Conservation (phyloP, 176 grass and related monocot species). For the Eremochloa ophiuroides region DNA sequence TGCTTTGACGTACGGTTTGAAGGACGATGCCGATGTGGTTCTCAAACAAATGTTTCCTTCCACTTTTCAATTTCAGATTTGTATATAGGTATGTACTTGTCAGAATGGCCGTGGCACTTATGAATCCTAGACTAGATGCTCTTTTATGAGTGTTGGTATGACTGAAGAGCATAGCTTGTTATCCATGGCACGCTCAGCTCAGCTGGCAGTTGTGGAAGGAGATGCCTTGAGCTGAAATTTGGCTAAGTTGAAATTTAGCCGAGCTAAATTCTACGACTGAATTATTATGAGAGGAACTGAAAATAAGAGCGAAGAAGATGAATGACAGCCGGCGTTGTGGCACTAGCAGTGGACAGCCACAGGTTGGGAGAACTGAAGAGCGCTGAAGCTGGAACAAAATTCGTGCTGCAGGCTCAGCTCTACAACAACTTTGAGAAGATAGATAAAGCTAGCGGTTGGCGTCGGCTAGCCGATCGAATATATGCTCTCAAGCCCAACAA, state of each 20-base stretch:
- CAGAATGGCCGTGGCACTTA: not conserved
- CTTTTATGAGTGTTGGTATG: no score
- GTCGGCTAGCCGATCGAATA: no score
- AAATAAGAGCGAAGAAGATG: not conserved
- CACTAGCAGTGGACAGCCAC: not conserved
- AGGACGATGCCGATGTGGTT: not conserved
- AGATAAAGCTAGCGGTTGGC: no score
- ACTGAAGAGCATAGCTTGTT: not conserved
- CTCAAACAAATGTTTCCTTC: not conserved
- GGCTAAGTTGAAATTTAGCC: no score
- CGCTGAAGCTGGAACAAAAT: not conserved
- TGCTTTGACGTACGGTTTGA: no score
- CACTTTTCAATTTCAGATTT: not conserved
- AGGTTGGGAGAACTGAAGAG: not conserved
- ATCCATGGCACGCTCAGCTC: not conserved
- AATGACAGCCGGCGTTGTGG: not conserved
- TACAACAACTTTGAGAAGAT: not conserved
- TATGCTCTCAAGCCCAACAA: no score
- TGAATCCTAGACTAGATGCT: not conserved
- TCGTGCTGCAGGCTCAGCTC: not conserved
- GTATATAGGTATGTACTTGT: not conserved
- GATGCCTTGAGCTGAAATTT: no score
- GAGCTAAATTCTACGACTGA: no score
- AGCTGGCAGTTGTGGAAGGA: not conserved
- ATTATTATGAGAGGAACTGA: no score